Conservation (phyloP, 169 alveolate genomes). For the Eimeria falciformis region DNA sequence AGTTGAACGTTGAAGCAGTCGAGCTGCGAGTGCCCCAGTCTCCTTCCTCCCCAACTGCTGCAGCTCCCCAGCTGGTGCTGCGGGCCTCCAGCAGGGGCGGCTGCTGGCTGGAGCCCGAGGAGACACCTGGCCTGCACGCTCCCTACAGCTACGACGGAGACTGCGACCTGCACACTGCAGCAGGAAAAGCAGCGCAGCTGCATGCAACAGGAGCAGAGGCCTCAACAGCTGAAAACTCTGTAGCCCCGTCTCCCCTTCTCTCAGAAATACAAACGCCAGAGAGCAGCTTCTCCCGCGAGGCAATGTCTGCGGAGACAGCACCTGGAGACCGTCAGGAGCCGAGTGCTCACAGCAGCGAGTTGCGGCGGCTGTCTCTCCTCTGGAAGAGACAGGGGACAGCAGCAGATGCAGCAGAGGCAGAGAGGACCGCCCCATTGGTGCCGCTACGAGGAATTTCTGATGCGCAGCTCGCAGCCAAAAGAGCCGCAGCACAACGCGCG, state of each 20-base stretch:
- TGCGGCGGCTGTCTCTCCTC: not conserved
- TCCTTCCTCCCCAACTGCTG: not conserved
- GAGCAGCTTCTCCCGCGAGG: not conserved
- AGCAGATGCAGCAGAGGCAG: conserved; percentile 63
- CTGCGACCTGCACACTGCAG: conserved; percentile 27
- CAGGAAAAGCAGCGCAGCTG: conserved; percentile 43
- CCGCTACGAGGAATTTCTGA: not conserved
- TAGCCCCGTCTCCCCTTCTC: conserved; percentile 42
- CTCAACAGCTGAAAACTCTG: conserved; percentile 50
- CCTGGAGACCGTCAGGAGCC: conserved; percentile 5
- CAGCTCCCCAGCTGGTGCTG: conserved; percentile 41
- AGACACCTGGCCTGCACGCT: not conserved
- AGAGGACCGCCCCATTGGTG: conserved; percentile 33
- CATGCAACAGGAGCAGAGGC: not conserved
- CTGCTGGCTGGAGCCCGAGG: conserved; percentile 64
- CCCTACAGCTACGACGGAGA: not conserved
- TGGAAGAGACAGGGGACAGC: conserved; percentile 29
- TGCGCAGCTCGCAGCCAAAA: conserved; percentile 22
- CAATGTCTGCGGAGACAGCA: not conserved
- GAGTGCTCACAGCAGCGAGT: conserved; percentile 39
- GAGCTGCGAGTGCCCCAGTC: conserved; percentile 64
- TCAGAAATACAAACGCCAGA: conserved; percentile 40
- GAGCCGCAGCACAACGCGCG: conserved; percentile 77
- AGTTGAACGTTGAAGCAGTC: conserved; percentile 73
- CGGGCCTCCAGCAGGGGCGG: conserved; percentile 67